Conservation (phyloP, 108 stramenopile species). For the Stephanodiscus triporus region DNA sequence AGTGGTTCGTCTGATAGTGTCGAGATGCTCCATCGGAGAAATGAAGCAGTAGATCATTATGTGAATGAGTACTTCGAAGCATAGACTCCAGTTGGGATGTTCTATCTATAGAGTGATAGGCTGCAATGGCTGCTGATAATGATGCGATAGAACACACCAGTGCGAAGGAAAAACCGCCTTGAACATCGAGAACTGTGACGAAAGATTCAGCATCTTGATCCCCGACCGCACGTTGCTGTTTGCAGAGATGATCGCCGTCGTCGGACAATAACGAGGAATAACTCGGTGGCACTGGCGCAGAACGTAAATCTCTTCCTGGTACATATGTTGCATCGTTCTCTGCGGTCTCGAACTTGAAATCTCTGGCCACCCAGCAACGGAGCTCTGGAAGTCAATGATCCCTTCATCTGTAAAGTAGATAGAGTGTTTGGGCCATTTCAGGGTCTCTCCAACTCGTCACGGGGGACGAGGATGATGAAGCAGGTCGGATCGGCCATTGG, state of each 20-base stretch:
- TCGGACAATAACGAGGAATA: neutral
- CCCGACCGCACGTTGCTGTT: neutral
- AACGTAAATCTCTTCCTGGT: neutral
- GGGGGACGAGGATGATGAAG: no score
- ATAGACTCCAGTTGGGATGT: neutral
- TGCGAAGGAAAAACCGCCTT: neutral
- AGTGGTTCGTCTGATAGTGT: conserved; percentile 30
- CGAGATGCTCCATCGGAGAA: conserved; percentile 24
- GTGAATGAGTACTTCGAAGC: neutral
- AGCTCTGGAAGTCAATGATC: neutral
- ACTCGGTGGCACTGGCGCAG: neutral
- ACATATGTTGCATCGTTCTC: neutral
- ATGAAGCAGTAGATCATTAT: conserved; percentile 7
- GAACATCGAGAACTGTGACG: neutral
- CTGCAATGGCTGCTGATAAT: neutral
- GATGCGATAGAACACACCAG: neutral
- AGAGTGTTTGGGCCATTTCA: no score
- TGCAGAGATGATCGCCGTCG: neutral
- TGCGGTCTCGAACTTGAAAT: neutral
- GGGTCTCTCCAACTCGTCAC: no score
- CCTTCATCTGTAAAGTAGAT: neutral
- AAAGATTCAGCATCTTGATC: neutral
- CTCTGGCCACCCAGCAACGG: neutral
- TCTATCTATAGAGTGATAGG: neutral
- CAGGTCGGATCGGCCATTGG: no score